phyloP scores from a whole-genome alignment of 2,329 filamentous ascomycete species.

The Apiospora phragmitis region DNA sequence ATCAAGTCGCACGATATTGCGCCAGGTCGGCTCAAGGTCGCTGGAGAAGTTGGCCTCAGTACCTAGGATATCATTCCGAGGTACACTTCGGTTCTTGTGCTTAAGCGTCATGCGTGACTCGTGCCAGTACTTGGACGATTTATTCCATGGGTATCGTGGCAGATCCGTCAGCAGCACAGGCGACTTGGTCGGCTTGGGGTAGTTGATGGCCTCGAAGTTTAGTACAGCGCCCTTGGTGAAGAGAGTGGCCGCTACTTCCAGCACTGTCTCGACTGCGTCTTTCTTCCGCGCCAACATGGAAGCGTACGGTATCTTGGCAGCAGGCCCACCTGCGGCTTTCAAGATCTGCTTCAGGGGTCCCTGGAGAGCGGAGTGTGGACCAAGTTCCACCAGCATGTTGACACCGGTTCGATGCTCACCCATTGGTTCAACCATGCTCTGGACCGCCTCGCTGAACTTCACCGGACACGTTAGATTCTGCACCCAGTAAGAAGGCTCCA shows the following conservation, averaged over 20 bases:
- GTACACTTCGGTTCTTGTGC: neutral
- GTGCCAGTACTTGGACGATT: conserved; percentile 12
- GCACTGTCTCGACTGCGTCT: conserved; percentile 20
- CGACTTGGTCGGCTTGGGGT: neutral
- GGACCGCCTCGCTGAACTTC: conserved; percentile 21
- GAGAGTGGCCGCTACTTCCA: conserved; percentile 31
- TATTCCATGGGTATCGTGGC: conserved; percentile 22
- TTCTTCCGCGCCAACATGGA: conserved; percentile 24
- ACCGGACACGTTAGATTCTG: conserved; percentile 26
- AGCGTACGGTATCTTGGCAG: conserved; percentile 28
- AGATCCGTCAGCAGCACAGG: conserved; percentile 4
- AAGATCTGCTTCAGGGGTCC: conserved; percentile 25
- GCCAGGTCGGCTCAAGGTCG: conserved; percentile 12
- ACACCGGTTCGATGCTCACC: conserved; percentile 39
- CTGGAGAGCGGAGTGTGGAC: conserved; percentile 25
- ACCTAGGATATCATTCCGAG: conserved; percentile 13
- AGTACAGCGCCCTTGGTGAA: conserved; percentile 28
- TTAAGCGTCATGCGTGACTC: conserved; percentile 9
- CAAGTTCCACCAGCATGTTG: conserved; percentile 24
- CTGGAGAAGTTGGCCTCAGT: neutral
- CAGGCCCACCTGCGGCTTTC: conserved; percentile 21
- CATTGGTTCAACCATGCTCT: conserved; percentile 19
- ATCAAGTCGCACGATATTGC: conserved; percentile 8
- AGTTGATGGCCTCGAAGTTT: conserved; percentile 23
- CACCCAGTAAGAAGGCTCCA: conserved; percentile 26